Evolutionary conservation across 1,139 yeast genomes (phyloP), one percentile per base, ranked within the genome.

Genomic region (Magnusiomyces clavatus): DNA sequence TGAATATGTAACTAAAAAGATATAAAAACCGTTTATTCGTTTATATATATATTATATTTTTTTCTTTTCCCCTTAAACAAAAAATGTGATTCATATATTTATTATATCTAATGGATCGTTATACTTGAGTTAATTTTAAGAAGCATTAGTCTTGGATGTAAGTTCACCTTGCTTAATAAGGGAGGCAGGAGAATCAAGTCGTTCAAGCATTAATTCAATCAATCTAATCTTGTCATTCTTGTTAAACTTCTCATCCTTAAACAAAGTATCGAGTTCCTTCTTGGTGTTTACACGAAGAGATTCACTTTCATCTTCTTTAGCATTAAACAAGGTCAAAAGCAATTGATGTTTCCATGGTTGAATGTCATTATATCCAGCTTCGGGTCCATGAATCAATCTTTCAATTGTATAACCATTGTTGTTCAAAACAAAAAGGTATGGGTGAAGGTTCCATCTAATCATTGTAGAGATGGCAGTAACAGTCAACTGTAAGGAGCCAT

Each of bases 341-440:
- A 75, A 75, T 69, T 77, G 75, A 73, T 86, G 86, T 66, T 84
- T 77, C 95, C 95, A 87, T 58, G 82, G 77, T 70, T 86, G 94
- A 64, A 87, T 81, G 64, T 83, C 86, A 69, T 87, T 86, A 74
- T 87, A 87, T 49, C 75, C 67, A 46, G 94, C 92, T 46, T 72
- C 75, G 61, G 77, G 81, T 61, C 95, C 95, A 71, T 86, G 95
- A 60, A 87, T 86, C 71, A 87, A 77, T 70, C 90, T 80, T 73
- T 87, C 95, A 68, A 87, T 86, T 58, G 96, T 86, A 76, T 86
- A 86, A 65, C 96, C 95, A 60, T 80, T 83, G 69, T 87, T 87
- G 76, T 87, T 87, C 66, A 87, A 77, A 47, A 87, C 82, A 67
- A 86, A 87, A 64, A 87, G 70, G 73, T 86, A 86, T 58, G 95